Evolutionary conservation across 495 filamentous ascomycete species (phyloP), one percentile per base, ranked within the genome.

Genomic region (Oidiodendron maius): DNA sequence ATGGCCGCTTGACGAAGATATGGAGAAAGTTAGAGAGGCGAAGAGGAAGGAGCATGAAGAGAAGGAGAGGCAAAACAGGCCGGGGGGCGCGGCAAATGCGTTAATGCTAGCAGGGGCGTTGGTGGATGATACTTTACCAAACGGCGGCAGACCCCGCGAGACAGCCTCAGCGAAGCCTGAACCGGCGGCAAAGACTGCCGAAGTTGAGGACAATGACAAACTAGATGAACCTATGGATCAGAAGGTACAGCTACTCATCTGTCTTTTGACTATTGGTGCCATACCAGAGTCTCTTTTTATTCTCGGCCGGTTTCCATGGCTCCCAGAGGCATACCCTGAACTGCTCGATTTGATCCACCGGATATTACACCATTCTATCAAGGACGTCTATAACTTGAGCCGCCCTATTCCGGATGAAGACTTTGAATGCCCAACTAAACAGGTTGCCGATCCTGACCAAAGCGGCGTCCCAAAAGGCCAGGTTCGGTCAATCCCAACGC

Each of bases 211-310:
- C 4, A 73, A 74, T 34, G 70, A 80, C 9, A 75, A 79, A 32
- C 70, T 89, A 1, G 87, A 86, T 4, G 83, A 91, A 21, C 89
- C 89, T 2, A 71, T 78, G n/a, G 91, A 97, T 53, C 93, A 96
- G 58, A 97, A 96, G 63, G 80, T 90, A 0, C 68, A 78, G 40
- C 73, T 99, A 1, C 74, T 99, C 28, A 86, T 84, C 55, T 87
- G 88, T 56, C 75, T 99, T 17, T 75, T 99, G 3, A 83, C 83
- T 10, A 91, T 96, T 53, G 94, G 94, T 18, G 93, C 94, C 13
- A 72, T 99, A 23, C 91, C 94, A 0, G 94, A 97, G 64, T 80
- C 94, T 1, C 75, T 97, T 17, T 96, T 90, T 64, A 86, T 99
- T 39, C 76, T 99, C 26, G 91, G 90, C 39, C 83, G 84, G 48